phyloP scores from a whole-genome alignment of 2,329 filamentous ascomycete species.

The Cadophora sp. region DNA sequence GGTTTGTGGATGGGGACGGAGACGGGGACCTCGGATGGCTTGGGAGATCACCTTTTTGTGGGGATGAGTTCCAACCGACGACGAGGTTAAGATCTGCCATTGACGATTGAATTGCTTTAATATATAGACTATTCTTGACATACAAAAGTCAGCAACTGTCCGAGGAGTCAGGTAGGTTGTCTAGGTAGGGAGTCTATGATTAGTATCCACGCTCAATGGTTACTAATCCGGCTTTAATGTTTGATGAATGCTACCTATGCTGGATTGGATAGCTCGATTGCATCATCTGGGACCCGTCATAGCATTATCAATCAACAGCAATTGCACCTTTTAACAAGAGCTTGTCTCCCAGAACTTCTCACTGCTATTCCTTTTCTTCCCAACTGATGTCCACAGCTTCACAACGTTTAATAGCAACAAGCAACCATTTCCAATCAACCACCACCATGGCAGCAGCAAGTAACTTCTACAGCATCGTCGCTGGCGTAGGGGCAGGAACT shows the following conservation, averaged over 20 bases:
- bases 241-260: background rate
- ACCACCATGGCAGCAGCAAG: slow-evolving; percentile 39
- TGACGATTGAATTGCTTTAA: background rate
- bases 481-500: slow-evolving; percentile 76
- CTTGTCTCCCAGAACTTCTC: background rate
- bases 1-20: too few species aligned
- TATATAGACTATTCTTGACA: background rate
- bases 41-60: background rate
- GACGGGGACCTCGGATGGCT: background rate
- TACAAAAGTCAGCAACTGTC: background rate
- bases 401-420: slow-evolving; percentile 25
- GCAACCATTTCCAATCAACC: slow-evolving; percentile 22
- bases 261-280: slow-evolving; percentile 2
- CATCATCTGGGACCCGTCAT: slow-evolving; percentile 19
- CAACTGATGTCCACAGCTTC: slow-evolving; percentile 29
- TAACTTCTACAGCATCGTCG: slow-evolving; percentile 71
- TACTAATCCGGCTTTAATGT: slow-evolving; percentile 19
- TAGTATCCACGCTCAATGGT: background rate
- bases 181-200: background rate
- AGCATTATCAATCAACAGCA: slow-evolving; percentile 23
- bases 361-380: background rate
- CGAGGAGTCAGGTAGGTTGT: background rate
- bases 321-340: background rate
- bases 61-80: background rate
- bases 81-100: background rate